phyloP scores from a whole-genome alignment of 371 early-diverging fungal species.

The Mortierella sp. region DNA sequence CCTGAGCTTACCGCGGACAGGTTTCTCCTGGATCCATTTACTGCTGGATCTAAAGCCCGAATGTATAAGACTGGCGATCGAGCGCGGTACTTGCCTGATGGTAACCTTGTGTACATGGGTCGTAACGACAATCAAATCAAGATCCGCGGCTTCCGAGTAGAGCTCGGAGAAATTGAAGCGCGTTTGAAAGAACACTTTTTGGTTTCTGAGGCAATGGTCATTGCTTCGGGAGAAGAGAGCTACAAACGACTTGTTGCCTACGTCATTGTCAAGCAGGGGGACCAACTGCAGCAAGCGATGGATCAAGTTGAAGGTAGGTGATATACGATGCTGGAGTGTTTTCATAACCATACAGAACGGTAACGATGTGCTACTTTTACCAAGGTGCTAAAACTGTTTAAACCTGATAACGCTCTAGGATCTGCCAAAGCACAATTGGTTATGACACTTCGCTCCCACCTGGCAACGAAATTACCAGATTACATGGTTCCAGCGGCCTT shows the following conservation, averaged over 20 bases:
- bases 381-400: no score
- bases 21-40: constrained; percentile 13
- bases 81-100: constrained; percentile 23
- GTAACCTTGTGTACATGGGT: constrained; percentile 2
- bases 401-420: no score
- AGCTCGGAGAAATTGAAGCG: constrained; percentile 32
- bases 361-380: no score
- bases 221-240: background rate
- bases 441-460: background rate
- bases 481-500: constrained; percentile 43
- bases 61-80: constrained; percentile 58
- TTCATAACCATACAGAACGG: no score
- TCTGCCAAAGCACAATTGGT: background rate
- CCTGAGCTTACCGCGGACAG: constrained; percentile 27
- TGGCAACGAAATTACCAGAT: constrained; percentile 14
- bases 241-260: constrained; percentile 33
- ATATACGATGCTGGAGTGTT: no score
- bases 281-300: no score
- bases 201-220: constrained; percentile 6
- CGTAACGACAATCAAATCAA: constrained; percentile 37
- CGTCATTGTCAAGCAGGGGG: background rate
- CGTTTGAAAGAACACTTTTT: constrained; percentile 9
- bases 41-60: background rate
- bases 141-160: constrained; percentile 34
- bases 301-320: no score